Evolutionary conservation across 768 basidiomycete genomes (phyloP), one percentile per base, ranked within the genome.

Genomic region (Panaeolus papilionaceus): DNA sequence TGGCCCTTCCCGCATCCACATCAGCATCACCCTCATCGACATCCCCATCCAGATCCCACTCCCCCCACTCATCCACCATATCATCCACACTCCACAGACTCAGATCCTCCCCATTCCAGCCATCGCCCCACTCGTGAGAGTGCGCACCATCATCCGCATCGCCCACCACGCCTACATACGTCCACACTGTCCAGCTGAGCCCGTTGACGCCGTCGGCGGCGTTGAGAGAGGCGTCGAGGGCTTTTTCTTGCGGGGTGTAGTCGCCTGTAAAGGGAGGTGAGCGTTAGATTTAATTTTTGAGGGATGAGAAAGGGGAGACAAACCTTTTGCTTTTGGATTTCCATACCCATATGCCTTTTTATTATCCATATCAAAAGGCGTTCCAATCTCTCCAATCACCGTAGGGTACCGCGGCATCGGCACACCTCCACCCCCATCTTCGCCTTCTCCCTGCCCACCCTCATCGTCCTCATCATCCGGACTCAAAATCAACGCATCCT

Each of bases 91-190:
- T 91, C 93, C 93, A 98, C 14, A 99, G 69, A 70, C 93, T 95
- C 67, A 99, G 77, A 79, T 99, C 97, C 80, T 99, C 97, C 79
- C 93, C 88, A 76, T 98, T 96, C 97, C 96, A 99, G 0, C 90
- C 90, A 78, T 99, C 97, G 14, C 97, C 95, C 94, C 93, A 98
- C 74, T 87, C 81, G 74, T 98, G 94, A 28, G 83, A 84, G 74
- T 90, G 77, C 28, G 54, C 54, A 4, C 54, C 54, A 51, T 78
- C 90, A 71, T 97, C 93, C 0, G 11, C 28, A 33, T 28, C 54
- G 0, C 54, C 54, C 2, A 58, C 26, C 33, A 58, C 54, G 0
- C 92, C 82, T 67, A 92, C 91, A 75, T 96, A 98, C 39, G 89
- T 92, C 96, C 96, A 98, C 9, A 94, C 80, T 58, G 95, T 95